Base-by-base conservation (phyloP, 345 rosid genomes). In the Lepidium sativum region DNA sequence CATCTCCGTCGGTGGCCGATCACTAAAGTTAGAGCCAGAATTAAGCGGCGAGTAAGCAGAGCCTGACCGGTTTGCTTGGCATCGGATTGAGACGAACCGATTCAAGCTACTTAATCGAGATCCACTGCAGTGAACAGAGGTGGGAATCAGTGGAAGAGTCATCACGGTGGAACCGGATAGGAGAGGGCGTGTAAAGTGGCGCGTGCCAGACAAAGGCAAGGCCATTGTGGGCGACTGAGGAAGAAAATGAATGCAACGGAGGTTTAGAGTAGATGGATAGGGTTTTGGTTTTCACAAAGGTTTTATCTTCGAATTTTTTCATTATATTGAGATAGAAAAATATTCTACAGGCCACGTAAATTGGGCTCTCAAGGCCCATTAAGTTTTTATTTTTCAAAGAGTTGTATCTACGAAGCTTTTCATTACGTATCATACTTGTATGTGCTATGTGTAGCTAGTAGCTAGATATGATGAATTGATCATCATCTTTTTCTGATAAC, bases 1-100 rank as follows among this genome's bases (percentile, higher is more conserved):
- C 97, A 90, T 91, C 68, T 95, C 97, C 31, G 89, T 91, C 31
- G 97, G 96, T 3, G 96, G 97, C 6, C 97, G 83, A 79, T 95
- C 95, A 58, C 96, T 88, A 75, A 83, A 86, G 78, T 86, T 91
- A 6, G 96, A 88, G 23, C 92, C 87, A 6, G 96, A 85, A 68
- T 88, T 95, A 50, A 95, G 78, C 5, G 98, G 97, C 6, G 97
- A 88, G 83, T 94, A 94, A 9, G 84, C 64, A 0, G 92, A 79
- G 4, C 97, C 96, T 5, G 96, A 64, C 39, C 96, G 88, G 77
- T 86, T 80, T 42, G 81, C 96, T 29, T 79, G 73, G 84, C 92
- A 86, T 0, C 96, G 79, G 13, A 95, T 73, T 35, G 88, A 9
- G 27, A 80, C 69, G 50, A 84, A 85, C 13, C 83, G 81, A 13